Evolutionary conservation across 805 yeast species (phyloP).

Genomic region (Teunomyces lycoperdinae): DNA sequence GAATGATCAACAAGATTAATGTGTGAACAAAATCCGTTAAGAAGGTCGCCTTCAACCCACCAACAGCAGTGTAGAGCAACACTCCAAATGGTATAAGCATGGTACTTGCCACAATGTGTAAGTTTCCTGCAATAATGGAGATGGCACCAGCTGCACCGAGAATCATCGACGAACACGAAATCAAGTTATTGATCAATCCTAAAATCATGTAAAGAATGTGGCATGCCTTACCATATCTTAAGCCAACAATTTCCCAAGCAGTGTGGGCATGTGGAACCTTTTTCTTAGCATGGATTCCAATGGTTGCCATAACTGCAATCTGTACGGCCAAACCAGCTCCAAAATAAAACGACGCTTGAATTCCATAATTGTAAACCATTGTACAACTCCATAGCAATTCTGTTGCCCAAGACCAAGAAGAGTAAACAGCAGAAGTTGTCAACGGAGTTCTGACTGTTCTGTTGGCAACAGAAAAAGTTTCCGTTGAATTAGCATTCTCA

Average conservation of each 20-base stretch:
- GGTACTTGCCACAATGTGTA: constrained; percentile 25
- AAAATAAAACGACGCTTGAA: constrained; percentile 22
- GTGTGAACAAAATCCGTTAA: constrained; percentile 41
- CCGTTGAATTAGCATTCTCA: constrained; percentile 25
- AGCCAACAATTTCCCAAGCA: constrained; percentile 25
- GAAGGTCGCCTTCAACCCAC: constrained; percentile 52
- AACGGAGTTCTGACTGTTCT: constrained; percentile 1
- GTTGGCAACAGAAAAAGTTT: constrained; percentile 26
- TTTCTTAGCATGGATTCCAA: constrained; percentile 27
- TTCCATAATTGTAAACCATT: constrained; percentile 25
- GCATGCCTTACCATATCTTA: constrained; percentile 23
- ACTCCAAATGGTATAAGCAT: constrained; percentile 36
- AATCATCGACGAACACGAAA: constrained; percentile 27
- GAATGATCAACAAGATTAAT: constrained; percentile 20
- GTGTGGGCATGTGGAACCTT: constrained; percentile 27
- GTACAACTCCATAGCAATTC: constrained; percentile 24
- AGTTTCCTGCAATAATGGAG: constrained; percentile 25
- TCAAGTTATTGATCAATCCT: constrained; percentile 21
- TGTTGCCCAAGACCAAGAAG: constrained; percentile 29
- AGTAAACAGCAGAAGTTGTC: constrained; percentile 16
- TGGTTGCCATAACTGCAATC: constrained; percentile 21
- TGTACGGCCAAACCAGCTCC: constrained; percentile 27
- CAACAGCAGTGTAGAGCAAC: constrained; percentile 45
- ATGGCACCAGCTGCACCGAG: constrained; percentile 28
- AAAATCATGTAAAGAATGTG: constrained; percentile 25